A percentile compares a stretch with the other conserved stretches of the same genome.
phyloP scores from a whole-genome alignment of 1,139 yeast species.

The Suhomyces coccinellae region DNA sequence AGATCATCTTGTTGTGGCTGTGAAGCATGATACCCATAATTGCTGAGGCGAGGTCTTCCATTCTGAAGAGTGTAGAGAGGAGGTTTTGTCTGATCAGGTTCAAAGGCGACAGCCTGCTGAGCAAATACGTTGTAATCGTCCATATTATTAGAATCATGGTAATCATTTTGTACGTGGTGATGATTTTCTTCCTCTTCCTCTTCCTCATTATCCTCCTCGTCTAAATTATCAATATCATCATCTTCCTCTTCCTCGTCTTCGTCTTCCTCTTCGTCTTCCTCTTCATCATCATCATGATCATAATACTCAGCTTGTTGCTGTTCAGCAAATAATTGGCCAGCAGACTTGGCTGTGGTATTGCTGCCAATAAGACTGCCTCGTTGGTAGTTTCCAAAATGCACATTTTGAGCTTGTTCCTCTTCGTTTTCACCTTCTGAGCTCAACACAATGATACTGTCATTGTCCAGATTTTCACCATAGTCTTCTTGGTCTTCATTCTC shows the following conservation, averaged over 20 bases:
- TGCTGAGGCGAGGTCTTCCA: conserved; percentile 13
- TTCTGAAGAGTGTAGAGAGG: conserved; percentile 9
- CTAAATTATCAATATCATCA: conserved; percentile 1
- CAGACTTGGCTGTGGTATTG: background rate
- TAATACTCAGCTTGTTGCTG: conserved; percentile 2
- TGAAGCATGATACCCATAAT: background rate
- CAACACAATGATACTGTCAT: conserved; percentile 3
- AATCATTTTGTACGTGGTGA: background rate
- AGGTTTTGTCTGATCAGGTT: background rate
- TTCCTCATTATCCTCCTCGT: background rate
- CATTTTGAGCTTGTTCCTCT: background rate
- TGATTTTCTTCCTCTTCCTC: conserved; percentile 2
- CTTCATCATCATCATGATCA: conserved; percentile 3
- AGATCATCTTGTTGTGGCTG: background rate
- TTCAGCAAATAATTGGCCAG: conserved; percentile 1
- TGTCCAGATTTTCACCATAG: background rate
- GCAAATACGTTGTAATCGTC: background rate
- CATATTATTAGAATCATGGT: too few species aligned
- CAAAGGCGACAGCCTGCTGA: background rate
- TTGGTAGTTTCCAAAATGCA: background rate
- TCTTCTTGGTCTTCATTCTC: conserved; percentile 4
- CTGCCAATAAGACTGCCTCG: background rate
- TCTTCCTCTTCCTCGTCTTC: conserved; percentile 4
- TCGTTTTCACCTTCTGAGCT: conserved; percentile 4
- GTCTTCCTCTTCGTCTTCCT: conserved; percentile 2